Conservation (phyloP, 306 rosid genomes). For the Calophaca sinica region DNA sequence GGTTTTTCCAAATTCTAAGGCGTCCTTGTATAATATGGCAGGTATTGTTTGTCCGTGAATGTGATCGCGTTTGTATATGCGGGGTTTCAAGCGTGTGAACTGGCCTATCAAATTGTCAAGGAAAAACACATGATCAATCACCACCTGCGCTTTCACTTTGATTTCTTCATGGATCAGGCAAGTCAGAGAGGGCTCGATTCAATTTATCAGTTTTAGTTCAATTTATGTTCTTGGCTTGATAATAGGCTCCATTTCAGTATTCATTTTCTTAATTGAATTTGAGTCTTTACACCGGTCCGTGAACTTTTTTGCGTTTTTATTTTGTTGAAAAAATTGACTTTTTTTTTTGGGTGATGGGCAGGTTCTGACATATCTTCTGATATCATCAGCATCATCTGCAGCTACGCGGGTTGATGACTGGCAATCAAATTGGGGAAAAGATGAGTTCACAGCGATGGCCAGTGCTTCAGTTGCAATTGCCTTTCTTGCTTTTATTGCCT, state of each 20-base stretch:
- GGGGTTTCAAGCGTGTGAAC: slow-evolving; percentile 69
- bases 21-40: slow-evolving; percentile 39
- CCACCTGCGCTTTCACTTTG: slow-evolving; percentile 69
- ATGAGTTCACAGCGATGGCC: slow-evolving; percentile 92
- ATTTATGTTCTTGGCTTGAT: no score
- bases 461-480: slow-evolving; percentile 87
- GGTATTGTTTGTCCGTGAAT: slow-evolving; percentile 90
- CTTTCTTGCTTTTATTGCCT: slow-evolving; percentile 88
- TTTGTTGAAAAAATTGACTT: background rate
- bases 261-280: no score
- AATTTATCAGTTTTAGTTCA: no score
- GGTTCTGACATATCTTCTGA: slow-evolving; percentile 91
- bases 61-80: slow-evolving; percentile 81
- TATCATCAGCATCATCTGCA: slow-evolving; percentile 92
- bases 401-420: slow-evolving; percentile 93
- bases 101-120: slow-evolving; percentile 54
- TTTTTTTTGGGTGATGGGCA: slow-evolving; percentile 38
- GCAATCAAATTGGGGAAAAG: slow-evolving; percentile 99
- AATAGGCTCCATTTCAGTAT: no score
- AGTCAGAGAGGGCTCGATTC: slow-evolving; percentile 31
- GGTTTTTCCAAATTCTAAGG: background rate
- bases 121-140: slow-evolving; percentile 63
- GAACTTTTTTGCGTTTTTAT: no score
- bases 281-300: no score
- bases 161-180: slow-evolving; percentile 96